Conservation (phyloP, 768 basidiomycete species). For the Rhizopogon vinicolor region DNA sequence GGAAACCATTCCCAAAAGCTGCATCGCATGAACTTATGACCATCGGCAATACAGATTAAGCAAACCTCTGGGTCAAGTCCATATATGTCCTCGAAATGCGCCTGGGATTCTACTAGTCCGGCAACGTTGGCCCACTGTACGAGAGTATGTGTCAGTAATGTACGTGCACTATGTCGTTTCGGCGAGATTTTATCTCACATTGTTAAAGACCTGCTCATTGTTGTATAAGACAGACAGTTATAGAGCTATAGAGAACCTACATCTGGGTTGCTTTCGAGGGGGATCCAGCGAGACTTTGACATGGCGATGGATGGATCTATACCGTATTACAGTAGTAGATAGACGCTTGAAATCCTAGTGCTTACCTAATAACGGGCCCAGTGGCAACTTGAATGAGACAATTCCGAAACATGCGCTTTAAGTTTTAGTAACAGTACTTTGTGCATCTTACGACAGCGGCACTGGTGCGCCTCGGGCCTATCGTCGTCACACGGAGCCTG, state of each 20-base stretch:
- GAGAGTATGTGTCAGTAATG: neutral
- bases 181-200: conserved; percentile 12
- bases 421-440: no score
- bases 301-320: conserved; percentile 8
- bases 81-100: conserved; percentile 65
- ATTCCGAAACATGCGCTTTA: no score
- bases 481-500: no score
- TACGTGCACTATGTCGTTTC: neutral
- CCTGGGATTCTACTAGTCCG: conserved; percentile 47
- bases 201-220: conserved; percentile 25
- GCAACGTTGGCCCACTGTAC: conserved; percentile 66
- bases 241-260: conserved; percentile 19
- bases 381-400: no score
- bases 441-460: no score
- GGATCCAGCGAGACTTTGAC: conserved; percentile 56
- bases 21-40: neutral
- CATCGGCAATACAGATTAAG: neutral
- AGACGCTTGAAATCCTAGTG: neutral
- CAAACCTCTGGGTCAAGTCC: conserved; percentile 65
- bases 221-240: conserved; percentile 4
- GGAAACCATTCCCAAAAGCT: conserved; percentile 64
- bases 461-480: no score
- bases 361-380: no score
- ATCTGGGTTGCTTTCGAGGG: conserved; percentile 73
- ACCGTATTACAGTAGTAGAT: neutral